Percentiles rank a stretch among this genome's conserved stretches.
phyloP scores from a whole-genome alignment of 306 rosid species.

The Cicer pinnatifidum region DNA sequence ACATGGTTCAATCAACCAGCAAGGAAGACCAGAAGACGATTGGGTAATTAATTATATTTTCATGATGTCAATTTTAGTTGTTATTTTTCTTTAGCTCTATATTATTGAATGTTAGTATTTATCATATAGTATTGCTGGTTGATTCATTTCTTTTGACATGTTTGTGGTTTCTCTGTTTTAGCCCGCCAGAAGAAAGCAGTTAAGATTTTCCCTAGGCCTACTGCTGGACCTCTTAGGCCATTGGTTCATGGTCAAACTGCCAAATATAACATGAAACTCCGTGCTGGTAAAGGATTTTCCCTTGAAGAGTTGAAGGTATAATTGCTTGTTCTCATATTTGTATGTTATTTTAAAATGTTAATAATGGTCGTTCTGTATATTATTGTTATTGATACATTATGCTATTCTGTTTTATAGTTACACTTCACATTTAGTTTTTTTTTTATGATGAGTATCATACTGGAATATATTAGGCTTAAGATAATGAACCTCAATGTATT shows the following conservation, averaged over 20 bases:
- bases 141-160: background rate
- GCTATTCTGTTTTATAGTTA: background rate
- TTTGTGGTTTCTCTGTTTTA: slow-evolving; percentile 13
- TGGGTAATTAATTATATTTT: slow-evolving; percentile 41
- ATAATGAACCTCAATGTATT: background rate
- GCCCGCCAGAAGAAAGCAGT: slow-evolving; percentile 77
- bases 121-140: background rate
- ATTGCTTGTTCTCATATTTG: background rate
- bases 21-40: slow-evolving; percentile 63
- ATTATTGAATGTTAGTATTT: background rate
- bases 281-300: slow-evolving; percentile 69
- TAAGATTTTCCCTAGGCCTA: slow-evolving; percentile 69
- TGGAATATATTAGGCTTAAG: background rate
- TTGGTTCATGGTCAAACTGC: slow-evolving; percentile 41
- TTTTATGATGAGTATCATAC: no score
- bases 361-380: background rate
- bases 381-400: background rate
- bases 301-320: slow-evolving; percentile 69
- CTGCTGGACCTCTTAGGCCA: slow-evolving; percentile 68
- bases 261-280: slow-evolving; percentile 72
- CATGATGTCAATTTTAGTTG: background rate
- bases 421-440: background rate
- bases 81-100: background rate
- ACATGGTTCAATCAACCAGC: slow-evolving; percentile 82
- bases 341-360: background rate